Conservation (phyloP, 495 filamentous ascomycete genomes). For the Lasiosphaeria miniovina region DNA sequence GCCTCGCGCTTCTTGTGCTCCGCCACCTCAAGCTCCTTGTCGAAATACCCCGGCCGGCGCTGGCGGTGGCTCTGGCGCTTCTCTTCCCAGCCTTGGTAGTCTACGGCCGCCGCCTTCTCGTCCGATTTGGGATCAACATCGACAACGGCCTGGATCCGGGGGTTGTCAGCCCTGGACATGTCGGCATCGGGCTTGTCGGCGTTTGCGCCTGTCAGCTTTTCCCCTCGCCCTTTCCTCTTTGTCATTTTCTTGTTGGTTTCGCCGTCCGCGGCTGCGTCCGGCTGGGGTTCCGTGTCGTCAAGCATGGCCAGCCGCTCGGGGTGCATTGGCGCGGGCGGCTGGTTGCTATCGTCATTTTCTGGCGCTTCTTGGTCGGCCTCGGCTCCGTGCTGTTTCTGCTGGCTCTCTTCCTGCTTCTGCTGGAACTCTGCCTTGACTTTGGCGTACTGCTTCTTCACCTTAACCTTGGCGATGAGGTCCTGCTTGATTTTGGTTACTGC, state of each 20-base stretch:
- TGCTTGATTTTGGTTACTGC: slow-evolving; percentile 89
- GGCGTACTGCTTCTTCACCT: slow-evolving; percentile 88
- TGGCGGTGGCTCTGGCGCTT: slow-evolving; percentile 29
- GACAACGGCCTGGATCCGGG: neutral
- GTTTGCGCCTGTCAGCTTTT: slow-evolving; percentile 1
- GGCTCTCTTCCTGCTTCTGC: slow-evolving; percentile 15
- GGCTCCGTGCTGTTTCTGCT: slow-evolving; percentile 21
- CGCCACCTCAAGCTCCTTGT: slow-evolving; percentile 70
- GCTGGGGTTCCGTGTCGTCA: neutral
- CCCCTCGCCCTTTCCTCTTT: neutral
- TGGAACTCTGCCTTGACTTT: slow-evolving; percentile 67
- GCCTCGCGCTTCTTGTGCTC: slow-evolving; percentile 61
- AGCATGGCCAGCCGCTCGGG: slow-evolving; percentile 10
- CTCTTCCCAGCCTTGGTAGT: slow-evolving; percentile 14
- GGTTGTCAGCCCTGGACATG: neutral
- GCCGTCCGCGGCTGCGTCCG: slow-evolving; percentile 11
- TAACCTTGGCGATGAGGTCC: slow-evolving; percentile 86
- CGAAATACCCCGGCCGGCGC: slow-evolving; percentile 66
- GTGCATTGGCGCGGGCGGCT: slow-evolving; percentile 8
- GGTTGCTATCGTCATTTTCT: neutral
- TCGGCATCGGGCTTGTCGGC: neutral
- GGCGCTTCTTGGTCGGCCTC: neutral
- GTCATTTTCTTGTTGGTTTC: slow-evolving; percentile 29
- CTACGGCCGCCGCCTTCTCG: neutral
- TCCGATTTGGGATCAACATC: neutral